Evolutionary conservation across 371 early-diverging fungal species (phyloP).

Genomic region (Zancudomyces culisetae): DNA sequence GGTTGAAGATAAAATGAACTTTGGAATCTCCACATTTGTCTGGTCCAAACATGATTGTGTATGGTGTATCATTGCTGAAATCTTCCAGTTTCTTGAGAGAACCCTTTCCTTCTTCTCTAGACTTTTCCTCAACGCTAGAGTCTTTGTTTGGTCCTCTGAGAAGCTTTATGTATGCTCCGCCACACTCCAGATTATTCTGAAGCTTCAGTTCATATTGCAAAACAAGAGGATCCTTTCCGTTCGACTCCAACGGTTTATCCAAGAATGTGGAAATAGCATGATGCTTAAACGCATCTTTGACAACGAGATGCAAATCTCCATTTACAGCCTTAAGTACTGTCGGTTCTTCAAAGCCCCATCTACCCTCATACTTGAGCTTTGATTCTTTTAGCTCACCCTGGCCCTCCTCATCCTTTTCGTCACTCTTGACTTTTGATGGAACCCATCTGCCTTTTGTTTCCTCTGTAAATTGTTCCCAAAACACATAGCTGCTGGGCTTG

Average conservation of each 20-base stretch:
- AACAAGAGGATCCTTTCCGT: conserved; percentile 47
- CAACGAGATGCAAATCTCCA: conserved; percentile 51
- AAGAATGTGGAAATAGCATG: conserved; percentile 44
- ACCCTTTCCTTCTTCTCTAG: conserved; percentile 10
- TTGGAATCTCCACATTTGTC: conserved; percentile 91
- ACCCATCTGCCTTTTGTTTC: conserved; percentile 41
- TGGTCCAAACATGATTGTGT: conserved; percentile 90
- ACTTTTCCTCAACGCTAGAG: neutral
- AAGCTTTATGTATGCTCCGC: conserved; percentile 93
- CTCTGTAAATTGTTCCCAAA: conserved; percentile 53
- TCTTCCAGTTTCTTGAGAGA: conserved; percentile 22
- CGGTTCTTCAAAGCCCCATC: conserved; percentile 53
- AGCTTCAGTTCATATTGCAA: conserved; percentile 90
- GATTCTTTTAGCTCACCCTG: conserved; percentile 17
- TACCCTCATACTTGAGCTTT: conserved; percentile 44
- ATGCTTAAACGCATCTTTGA: conserved; percentile 38
- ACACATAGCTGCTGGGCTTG: conserved; percentile 11
- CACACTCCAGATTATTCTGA: conserved; percentile 83
- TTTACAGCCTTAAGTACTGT: conserved; percentile 28
- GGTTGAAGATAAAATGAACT: conserved; percentile 86
- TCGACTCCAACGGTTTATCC: conserved; percentile 28
- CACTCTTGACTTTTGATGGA: conserved; percentile 32
- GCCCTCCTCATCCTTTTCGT: conserved; percentile 27
- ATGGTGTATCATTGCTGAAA: conserved; percentile 76
- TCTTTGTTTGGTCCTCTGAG: conserved; percentile 23